Base-by-base conservation (phyloP, 2,329 filamentous ascomycete genomes). In the Verticillium nonalfalfae region DNA sequence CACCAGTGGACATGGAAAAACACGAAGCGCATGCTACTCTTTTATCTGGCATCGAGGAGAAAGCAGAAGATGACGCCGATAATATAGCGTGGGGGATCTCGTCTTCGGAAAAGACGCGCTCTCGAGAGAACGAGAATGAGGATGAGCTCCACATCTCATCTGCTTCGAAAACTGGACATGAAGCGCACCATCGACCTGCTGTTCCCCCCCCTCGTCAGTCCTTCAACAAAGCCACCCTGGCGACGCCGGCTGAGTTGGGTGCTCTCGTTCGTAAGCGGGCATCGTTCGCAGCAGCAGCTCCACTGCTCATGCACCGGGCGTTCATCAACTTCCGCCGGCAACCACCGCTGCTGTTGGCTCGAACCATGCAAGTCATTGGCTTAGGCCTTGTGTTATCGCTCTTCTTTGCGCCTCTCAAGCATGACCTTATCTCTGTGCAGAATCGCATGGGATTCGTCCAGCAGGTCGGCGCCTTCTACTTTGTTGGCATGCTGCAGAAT, bases 401-500 rank as follows among this genome's bases (percentile, higher is more conserved):
- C 13, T 90, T 90, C 78, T 92, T 91, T 69, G 84, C 90, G 0
- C 90, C 90, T 0, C 72, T 93, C 3, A 82, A 86, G 66, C 81
- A 86, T 68, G 82, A 91, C 71, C 91, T 89, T 75, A 84, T 81
- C 59, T 85, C 85, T 1, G 81, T 93, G 0, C 90, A 93, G 71
- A 90, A 87, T 58, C 83, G 90, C 1, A 82, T 93, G 67, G 90
- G 90, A 0, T 89, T 91, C 66, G 77, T 92, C 1, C 87, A 92
- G 65, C 85, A 93, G 69, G 81, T 92, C 35, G 84, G 86, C 1
- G 86, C 89, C 0, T 84, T 90, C 39, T 90, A 90, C 72, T 90
- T 90, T 66, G 84, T 90, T 1, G 90, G 90, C 34, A 91, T 93
- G 89, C 79, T 93, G 13, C 89, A 93, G 71, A 92, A 92, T 68